Percentiles rank a stretch among this genome's conserved stretches.
phyloP scores from a whole-genome alignment of 768 basidiomycete genomes.

The Mycena sanguinolenta region DNA sequence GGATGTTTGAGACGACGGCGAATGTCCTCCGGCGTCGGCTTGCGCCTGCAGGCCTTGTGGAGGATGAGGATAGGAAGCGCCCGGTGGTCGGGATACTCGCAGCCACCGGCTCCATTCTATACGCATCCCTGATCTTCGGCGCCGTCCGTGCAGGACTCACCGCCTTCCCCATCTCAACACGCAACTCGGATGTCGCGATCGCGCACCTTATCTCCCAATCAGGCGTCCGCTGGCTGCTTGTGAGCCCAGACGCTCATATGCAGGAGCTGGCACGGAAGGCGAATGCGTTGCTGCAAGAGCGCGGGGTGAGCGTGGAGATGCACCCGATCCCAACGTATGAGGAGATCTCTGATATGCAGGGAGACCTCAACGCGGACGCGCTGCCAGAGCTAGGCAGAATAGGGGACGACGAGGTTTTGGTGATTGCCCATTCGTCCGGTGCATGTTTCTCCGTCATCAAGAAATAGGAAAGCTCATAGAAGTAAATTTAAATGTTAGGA shows the following conservation, averaged over 20 bases:
- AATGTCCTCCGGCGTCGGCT: constrained; percentile 2
- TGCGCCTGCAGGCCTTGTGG: background rate
- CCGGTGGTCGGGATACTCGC: constrained; percentile 23
- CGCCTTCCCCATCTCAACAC: constrained; percentile 22
- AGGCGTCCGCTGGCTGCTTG: constrained; percentile 5
- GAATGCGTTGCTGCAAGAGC: background rate
- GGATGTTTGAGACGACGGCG: constrained; percentile 16
- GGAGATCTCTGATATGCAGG: background rate
- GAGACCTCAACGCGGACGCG: background rate
- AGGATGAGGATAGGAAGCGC: background rate
- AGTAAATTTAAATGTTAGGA: background rate
- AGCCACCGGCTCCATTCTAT: constrained; percentile 12
- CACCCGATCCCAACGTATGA: constrained; percentile 15
- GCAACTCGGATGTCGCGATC: constrained; percentile 14
- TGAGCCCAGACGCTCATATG: constrained; percentile 17
- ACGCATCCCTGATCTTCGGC: constrained; percentile 14
- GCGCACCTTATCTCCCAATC: constrained; percentile 25
- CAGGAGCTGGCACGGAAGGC: constrained; percentile 18
- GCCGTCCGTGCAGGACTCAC: constrained; percentile 16
- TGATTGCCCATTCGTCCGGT: constrained; percentile 15
- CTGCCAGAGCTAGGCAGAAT: background rate
- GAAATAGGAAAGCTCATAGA: too few species aligned
- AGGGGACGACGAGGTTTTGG: background rate
- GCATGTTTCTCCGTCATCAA: background rate
- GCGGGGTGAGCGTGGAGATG: background rate